Base-by-base conservation (phyloP, 2,329 filamentous ascomycete genomes). In the Grosmannia serpens region DNA sequence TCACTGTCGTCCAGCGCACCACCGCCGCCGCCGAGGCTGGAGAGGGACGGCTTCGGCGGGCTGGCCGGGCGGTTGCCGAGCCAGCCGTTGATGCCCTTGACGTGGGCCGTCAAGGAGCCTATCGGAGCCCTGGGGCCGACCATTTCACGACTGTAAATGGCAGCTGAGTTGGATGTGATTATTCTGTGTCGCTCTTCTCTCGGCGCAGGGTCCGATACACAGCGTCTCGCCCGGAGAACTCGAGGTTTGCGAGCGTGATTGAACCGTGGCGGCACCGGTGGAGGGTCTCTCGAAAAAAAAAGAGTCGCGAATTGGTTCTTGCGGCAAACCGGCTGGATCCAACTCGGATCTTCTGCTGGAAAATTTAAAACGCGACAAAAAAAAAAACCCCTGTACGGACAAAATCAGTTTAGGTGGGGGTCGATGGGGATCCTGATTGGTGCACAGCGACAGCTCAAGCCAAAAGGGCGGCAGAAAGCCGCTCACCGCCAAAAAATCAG, bases 91-190 rank as follows among this genome's bases (percentile, higher is more conserved):
- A 63, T 58, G 57, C 56, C 62, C 24, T 62, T 58, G 20, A 66
- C 62, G 58, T 70, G 69, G 58, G 65, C 64, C 20, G 62, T 62
- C 35, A 70, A 62, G 17, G 65, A 67, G 58, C 67, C 68, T 51
- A 70, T 62, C 56, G 65, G 66, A 59, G 65, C 67, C 54, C 66
- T 64, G 11, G 68, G 59, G 35, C 58, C 59, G 44, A 59, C 59
- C 63, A 64, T 64, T 35, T 56, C 15, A n/a, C n/a, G 5, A 7
- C 15, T 22, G 2, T 22, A 17, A 6, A 33, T 31, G 46, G 46
- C 24, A 49, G 46, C 46, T 26, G 46, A 33, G 24, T 15, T 26
- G 4, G 24, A 49, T 24, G 10, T 26, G 46, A 49, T 13, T 24
- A 20, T 47, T 49, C 6, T 26, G 46, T 13, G 46, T 15, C 11